Conservation (phyloP, 306 rosid species). For the Corylus americana region DNA sequence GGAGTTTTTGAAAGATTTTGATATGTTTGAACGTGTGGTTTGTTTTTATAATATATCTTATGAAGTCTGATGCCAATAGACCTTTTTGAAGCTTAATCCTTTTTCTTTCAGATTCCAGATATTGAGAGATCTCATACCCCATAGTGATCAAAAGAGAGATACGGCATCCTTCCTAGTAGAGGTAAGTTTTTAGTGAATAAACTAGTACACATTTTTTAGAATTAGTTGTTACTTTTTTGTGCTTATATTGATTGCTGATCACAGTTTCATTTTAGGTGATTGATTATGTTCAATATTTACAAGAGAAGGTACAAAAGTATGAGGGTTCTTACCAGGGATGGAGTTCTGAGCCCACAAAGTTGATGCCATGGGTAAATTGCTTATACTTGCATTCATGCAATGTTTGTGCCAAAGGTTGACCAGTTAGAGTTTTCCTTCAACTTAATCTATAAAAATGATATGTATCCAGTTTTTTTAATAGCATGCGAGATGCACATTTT, state of each 20-base stretch:
- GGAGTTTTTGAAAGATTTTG: background rate
- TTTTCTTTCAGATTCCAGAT: slow-evolving; percentile 81
- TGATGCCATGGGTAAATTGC: slow-evolving; percentile 89
- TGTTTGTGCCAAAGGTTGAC: background rate
- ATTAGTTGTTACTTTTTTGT: background rate
- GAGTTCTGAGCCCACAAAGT: slow-evolving; percentile 83
- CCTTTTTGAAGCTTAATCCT: slow-evolving; percentile 29
- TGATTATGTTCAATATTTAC: slow-evolving; percentile 89
- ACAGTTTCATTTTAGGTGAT: slow-evolving; percentile 63
- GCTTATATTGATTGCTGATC: background rate
- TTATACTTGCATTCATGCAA: slow-evolving; percentile 5
- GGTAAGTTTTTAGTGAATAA: slow-evolving; percentile 45
- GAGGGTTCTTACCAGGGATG: slow-evolving; percentile 93
- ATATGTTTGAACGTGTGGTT: slow-evolving; percentile 14
- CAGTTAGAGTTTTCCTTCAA: background rate
- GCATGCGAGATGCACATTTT: too few species aligned
- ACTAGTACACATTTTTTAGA: background rate
- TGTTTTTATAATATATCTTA: slow-evolving; percentile 4
- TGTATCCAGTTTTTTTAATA: too few species aligned
- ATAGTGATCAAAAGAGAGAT: slow-evolving; percentile 96
- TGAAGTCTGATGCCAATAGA: slow-evolving; percentile 11
- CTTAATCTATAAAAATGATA: too few species aligned
- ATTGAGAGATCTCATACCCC: slow-evolving; percentile 97
- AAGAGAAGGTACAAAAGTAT: slow-evolving; percentile 78
- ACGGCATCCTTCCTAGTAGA: slow-evolving; percentile 92